These are phyloP conservation scores for Debaryomyces psychrophilus DNA, from an alignment of 1,139 yeast genomes.

Conservation along the genomic window DNA sequence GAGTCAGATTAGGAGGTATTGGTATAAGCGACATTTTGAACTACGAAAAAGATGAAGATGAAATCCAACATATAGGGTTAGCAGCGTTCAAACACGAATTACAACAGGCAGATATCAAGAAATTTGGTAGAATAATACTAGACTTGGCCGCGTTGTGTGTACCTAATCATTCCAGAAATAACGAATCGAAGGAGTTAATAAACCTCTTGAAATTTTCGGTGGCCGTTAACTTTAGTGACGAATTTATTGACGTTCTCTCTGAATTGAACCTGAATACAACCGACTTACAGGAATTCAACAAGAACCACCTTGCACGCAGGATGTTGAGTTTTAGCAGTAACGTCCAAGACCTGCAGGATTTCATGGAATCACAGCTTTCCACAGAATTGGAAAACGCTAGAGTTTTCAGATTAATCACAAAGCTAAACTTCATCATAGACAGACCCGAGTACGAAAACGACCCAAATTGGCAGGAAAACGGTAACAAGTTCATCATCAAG, in stretches of 20 bases:
- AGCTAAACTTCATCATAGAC: slow-evolving; percentile 77
- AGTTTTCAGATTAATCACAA: slow-evolving; percentile 76
- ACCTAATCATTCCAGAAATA: slow-evolving; percentile 28
- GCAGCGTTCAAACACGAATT: slow-evolving; percentile 22
- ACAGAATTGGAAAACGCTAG: slow-evolving; percentile 89
- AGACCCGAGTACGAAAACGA: slow-evolving; percentile 67
- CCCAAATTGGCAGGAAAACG: slow-evolving; percentile 71
- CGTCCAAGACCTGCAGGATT: slow-evolving; percentile 61
- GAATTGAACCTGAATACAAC: slow-evolving; percentile 20
- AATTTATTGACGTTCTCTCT: slow-evolving; percentile 23
- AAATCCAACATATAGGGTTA: slow-evolving; percentile 14
- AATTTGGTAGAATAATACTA: slow-evolving; percentile 62
- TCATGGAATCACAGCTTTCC: slow-evolving; percentile 64
- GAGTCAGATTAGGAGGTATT: slow-evolving; percentile 71
- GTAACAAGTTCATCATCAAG: slow-evolving; percentile 73
- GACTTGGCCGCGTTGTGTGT: slow-evolving; percentile 54
- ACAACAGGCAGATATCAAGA: slow-evolving; percentile 56
- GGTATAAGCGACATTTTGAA: slow-evolving; percentile 73
- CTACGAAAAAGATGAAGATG: slow-evolving; percentile 37
- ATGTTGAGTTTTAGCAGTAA: slow-evolving; percentile 54
- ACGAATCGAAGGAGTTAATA: slow-evolving; percentile 15
- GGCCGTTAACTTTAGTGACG: slow-evolving; percentile 25
- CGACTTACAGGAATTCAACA: slow-evolving; percentile 33
- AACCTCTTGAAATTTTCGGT: slow-evolving; percentile 22
- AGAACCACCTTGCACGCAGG: slow-evolving; percentile 36